Base-by-base conservation (phyloP, 2,329 filamentous ascomycete genomes). In the Colletotrichum orbiculare region DNA sequence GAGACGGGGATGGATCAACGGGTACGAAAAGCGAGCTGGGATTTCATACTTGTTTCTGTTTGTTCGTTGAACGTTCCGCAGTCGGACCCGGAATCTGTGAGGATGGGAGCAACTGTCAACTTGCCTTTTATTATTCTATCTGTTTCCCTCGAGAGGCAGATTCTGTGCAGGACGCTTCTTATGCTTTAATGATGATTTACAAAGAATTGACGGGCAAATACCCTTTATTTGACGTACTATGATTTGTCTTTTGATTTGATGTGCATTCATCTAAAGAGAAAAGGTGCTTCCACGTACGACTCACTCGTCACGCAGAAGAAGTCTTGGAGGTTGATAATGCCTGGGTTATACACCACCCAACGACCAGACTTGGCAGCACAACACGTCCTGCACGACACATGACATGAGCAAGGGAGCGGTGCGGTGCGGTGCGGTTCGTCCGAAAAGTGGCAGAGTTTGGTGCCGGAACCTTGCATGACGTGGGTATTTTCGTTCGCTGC, bases 11-110 rank as follows among this genome's bases (percentile, higher is more conserved):
- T 42, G 46, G 41, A 52, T 50, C 38, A 55, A 15, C 12, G 39
- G 49, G 58, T 50, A 53, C 39, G 52, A 46, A 55, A 55, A 52
- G 47, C 46, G 39, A 34, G 56, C 35, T 47, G 62, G 45, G 17
- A 47, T 61, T 56, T 60, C 45, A 47, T 52, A 42, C 39, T 46
- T 35, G 54, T 42, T 25, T 25, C 4, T 25, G 3, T 25, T 25
- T 25, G 25, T 5, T 25, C 25, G 25, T 25, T 5, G 25, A 15
- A n/a, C 42, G 42, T 43, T 43, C 13, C 13, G 12, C 4, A 9
- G 10, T 15, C 42, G 4, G 12, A 13, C 8, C 15, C 42, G 13
- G 42, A 13, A 13, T 15, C 13, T 43, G 42, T 43, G 42, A 43
- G 42, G 42, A 43, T 43, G 42, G 13, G 42, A 43, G 42, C 13